Evolutionary conservation across 2,329 filamentous ascomycete species (phyloP).

Genomic region (Aspergillus japonicus): DNA sequence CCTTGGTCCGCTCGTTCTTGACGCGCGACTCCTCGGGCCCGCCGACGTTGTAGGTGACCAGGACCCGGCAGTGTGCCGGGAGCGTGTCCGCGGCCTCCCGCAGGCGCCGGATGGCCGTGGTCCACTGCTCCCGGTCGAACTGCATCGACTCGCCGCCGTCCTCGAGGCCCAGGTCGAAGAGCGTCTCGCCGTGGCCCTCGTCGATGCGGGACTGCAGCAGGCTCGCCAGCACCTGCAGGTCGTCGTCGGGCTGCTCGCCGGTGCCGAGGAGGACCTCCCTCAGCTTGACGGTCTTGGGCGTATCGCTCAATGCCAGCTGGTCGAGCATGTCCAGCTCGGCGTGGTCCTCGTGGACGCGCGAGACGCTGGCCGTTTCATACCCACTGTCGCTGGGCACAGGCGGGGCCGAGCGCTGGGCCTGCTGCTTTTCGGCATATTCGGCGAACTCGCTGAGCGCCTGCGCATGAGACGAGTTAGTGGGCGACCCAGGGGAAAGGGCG

Average conservation of each 20-base stretch:
- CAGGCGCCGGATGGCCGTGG: constrained; percentile 66
- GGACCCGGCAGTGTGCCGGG: constrained; percentile 72
- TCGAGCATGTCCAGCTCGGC: constrained; percentile 91
- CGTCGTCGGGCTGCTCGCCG: constrained; percentile 56
- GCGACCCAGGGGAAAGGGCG: not conserved
- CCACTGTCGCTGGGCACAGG: constrained; percentile 43
- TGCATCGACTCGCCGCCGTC: constrained; percentile 83
- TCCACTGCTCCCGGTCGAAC: constrained; percentile 73
- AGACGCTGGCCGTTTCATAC: constrained; percentile 38
- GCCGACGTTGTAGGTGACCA: constrained; percentile 89
- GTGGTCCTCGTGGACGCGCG: constrained; percentile 60
- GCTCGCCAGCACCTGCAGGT: constrained; percentile 61
- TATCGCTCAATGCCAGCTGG: constrained; percentile 70
- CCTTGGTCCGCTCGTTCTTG: constrained; percentile 65
- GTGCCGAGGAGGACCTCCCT: constrained; percentile 70
- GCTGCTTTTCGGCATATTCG: constrained; percentile 95
- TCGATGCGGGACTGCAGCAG: constrained; percentile 68
- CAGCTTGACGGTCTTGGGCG: constrained; percentile 62
- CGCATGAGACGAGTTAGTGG: constrained; percentile 9
- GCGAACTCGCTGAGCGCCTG: constrained; percentile 91
- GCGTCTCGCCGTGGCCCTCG: constrained; percentile 82
- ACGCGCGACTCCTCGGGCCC: constrained; percentile 70
- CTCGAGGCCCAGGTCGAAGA: constrained; percentile 91
- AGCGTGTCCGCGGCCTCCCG: constrained; percentile 62
- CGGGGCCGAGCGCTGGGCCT: constrained; percentile 54